Base-by-base conservation (phyloP, 768 basidiomycete species). In the Russula sp. region DNA sequence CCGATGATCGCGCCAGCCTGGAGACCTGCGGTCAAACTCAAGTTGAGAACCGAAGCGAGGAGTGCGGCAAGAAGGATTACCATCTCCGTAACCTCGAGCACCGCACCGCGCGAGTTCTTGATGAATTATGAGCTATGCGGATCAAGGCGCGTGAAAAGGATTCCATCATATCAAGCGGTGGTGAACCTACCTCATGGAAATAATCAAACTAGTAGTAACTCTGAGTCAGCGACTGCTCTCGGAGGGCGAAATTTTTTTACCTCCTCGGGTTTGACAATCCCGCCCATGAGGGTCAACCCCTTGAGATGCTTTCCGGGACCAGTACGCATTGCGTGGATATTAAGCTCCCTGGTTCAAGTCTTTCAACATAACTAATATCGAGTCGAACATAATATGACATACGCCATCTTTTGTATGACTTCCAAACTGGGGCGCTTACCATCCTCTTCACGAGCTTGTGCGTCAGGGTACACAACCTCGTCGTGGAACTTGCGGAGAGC, bases 221-320 rank as follows among this genome's bases (percentile, higher is more conserved):
- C 32, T 11, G 9, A 54, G 13, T 25, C 46, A 60, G n/a, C 16
- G 45, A 47, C 18, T 34, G 34, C 29, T 2, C 25, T 35, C 13
- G 10, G 18, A 36, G 48, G 13, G 39, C 2, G 3, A 35, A 59
- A 38, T 58, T 20, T 59, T 36, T 11, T n/a, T 49, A 84, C 85
- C 74, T 88, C 81, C 71, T 92, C 89, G 1, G 90, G 88, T 65
- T 83, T 82, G 20, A 93, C 85, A 29, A 87, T 69, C 4, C 88
- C 93, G 59, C 78, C 81, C 79, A 91, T 84, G 3, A 96, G 76
- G 7, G 75, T 79, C n/a, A 80, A 77, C 2, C 95, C 95, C 71
- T 90, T 80, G 46, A 95, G 75, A 68, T 94, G 93, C 68, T 87
- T 90, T 39, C 90, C 91, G 0, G 95, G 95, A 16, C 96, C 96